Base-by-base conservation (phyloP, 2,329 filamentous ascomycete species). In the Arthrobotrys sphaeroides region DNA sequence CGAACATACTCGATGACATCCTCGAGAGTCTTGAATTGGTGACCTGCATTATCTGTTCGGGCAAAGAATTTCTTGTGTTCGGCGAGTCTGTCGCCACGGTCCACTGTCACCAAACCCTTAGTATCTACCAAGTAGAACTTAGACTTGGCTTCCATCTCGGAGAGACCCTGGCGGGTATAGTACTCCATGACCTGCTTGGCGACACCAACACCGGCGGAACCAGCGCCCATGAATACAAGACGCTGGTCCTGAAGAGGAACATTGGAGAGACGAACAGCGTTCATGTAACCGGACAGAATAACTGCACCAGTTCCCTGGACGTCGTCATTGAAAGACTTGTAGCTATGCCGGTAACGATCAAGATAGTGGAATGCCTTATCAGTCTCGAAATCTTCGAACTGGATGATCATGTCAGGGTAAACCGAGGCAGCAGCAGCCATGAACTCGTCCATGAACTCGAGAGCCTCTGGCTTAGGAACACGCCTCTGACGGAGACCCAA, bases 41-140 rank as follows among this genome's bases (percentile, higher is more conserved):
- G 86, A 77, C 88, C 88, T 64, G 86, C 85, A 83, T 90, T 90
- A 82, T 90, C 88, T 12, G 83, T 83, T 66, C 89, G 87, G 31
- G 89, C 88, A 80, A 90, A 90, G 83, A 90, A 89, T 83, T 90
- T 88, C 84, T 92, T 92, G 84, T 99, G 95, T 80, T 97, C 91
- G 28, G 94, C 93, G 45, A 99, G 89, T 82, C 90, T 92, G 85
- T 98, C 95, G 66, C 94, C 94, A 76, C 95, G 92, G 84, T 99
- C 94, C 77, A 87, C 86, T 77, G 95, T 97, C 57, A 99, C 94
- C 22, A 99, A 90, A 80, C 95, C 95, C 86, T 95, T 94, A 81
- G 93, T 97, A 85, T 98, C 95, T 73, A 98, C 94, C 55, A 99
- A 91, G 88, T 91, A 98, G 88, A 99, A 98, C 86, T 95, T 96